Conservation (phyloP, 192 early-diverging fungal species). For the Backusella parvicylindrica region DNA sequence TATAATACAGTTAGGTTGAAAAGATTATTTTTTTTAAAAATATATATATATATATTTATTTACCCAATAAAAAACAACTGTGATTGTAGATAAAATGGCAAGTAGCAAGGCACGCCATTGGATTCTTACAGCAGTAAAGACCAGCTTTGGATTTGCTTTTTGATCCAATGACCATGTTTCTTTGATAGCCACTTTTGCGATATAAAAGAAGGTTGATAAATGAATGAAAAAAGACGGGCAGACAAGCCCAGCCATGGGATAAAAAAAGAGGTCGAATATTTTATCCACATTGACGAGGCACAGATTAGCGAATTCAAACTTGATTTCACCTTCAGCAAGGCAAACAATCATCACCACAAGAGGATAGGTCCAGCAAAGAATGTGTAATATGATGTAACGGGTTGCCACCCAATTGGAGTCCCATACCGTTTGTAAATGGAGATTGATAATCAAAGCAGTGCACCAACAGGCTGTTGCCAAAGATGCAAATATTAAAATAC, state of each 20-base stretch:
- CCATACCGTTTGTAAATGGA: slow-evolving; percentile 55
- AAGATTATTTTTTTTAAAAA: not conserved
- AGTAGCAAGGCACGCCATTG: slow-evolving; percentile 53
- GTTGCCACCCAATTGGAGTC: slow-evolving; percentile 41
- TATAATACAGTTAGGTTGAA: too few species aligned
- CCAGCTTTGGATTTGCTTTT: slow-evolving; percentile 32
- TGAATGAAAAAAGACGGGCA: slow-evolving; percentile 47
- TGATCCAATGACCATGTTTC: slow-evolving; percentile 24
- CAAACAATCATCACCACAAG: slow-evolving; percentile 32
- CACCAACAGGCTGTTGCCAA: slow-evolving; percentile 41
- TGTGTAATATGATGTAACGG: slow-evolving; percentile 35
- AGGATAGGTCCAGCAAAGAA: slow-evolving; percentile 47
- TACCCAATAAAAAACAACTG: slow-evolving; percentile 49
- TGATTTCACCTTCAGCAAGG: slow-evolving; percentile 33
- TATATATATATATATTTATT: not conserved
- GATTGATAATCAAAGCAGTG: slow-evolving; percentile 39
- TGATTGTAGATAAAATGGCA: slow-evolving; percentile 30
- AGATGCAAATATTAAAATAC: slow-evolving; percentile 42
- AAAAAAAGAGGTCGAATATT: slow-evolving; percentile 44
- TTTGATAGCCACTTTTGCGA: slow-evolving; percentile 30
- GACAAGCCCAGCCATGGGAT: slow-evolving; percentile 47
- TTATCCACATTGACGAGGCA: slow-evolving; percentile 41
- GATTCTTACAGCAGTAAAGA: slow-evolving; percentile 46
- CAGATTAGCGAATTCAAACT: slow-evolving; percentile 47
- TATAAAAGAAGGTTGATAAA: slow-evolving; percentile 47